These are phyloP conservation scores for Trichoderma afroharzianum DNA, from an alignment of 2,329 filamentous ascomycete species.

Conservation along the genomic window DNA sequence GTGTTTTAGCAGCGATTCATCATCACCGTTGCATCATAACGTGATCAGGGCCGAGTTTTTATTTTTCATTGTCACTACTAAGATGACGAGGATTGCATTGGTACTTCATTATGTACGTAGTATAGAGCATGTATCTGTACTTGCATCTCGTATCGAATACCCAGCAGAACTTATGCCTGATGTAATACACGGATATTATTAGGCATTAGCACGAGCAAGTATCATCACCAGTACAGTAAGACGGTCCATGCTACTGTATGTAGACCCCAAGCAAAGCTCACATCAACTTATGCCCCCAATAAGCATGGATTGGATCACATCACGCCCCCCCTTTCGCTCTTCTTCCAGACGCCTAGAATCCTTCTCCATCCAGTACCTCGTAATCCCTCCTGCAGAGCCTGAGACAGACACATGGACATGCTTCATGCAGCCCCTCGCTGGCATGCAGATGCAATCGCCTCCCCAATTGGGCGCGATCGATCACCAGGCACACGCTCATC, in stretches of 20 bases:
- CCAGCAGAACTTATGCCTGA: neutral
- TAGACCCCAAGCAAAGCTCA: too few species aligned
- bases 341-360: neutral
- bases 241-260: neutral
- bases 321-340: neutral
- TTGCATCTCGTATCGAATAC: neutral
- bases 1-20: neutral
- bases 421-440: neutral
- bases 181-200: neutral
- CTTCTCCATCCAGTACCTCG: neutral
- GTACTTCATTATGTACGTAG: neutral
- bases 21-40: slow-evolving; percentile 15
- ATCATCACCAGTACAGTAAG: neutral
- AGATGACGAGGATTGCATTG: neutral
- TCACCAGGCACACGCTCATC: slow-evolving; percentile 3
- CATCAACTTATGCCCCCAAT: neutral
- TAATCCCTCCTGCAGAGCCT: neutral
- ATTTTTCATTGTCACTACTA: too few species aligned
- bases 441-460: neutral
- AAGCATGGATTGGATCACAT: neutral
- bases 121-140: neutral
- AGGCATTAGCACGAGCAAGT: neutral
- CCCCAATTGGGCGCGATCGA: slow-evolving; percentile 3
- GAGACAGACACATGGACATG: neutral
- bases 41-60: neutral